Percentiles rank a stretch among this genome's conserved stretches.
Conservation (phyloP, 345 rosid genomes). For the Syzygium jambos region DNA sequence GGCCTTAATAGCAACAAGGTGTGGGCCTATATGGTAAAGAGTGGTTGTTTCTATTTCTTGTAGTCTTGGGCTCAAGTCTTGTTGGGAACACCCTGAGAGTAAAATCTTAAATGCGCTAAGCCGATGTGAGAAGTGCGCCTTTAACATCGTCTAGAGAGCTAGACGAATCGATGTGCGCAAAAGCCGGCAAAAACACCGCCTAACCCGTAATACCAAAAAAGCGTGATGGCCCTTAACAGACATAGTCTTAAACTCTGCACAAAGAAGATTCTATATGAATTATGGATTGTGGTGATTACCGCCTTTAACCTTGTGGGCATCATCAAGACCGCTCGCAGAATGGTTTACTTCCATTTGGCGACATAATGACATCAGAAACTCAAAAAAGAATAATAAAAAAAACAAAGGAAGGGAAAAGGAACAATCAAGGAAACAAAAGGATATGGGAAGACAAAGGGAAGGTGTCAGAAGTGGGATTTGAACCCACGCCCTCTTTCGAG, state of each 20-base stretch:
- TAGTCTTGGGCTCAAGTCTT: rapidly evolving
- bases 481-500: constrained; percentile 47
- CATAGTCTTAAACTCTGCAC: background rate
- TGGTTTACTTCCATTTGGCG: background rate
- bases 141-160: background rate
- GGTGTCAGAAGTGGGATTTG: constrained; percentile 49
- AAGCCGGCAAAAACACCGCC: background rate
- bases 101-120: rapidly evolving
- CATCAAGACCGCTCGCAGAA: background rate
- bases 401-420: background rate
- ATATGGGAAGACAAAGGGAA: rapidly evolving
- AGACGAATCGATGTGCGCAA: background rate
- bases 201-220: background rate
- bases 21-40: background rate
- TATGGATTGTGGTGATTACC: background rate
- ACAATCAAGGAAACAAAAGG: background rate
- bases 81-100: background rate
- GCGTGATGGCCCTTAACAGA: background rate
- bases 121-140: background rate
- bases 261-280: background rate
- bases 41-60: background rate
- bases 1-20: background rate
- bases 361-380: background rate
- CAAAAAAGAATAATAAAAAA: rapidly evolving
- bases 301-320: background rate